A percentile compares a stretch with the other conserved stretches of the same genome.
These are phyloP conservation scores for Ophiostoma sp. DNA, from an alignment of 2,329 filamentous ascomycete genomes.

Conservation along the genomic window DNA sequence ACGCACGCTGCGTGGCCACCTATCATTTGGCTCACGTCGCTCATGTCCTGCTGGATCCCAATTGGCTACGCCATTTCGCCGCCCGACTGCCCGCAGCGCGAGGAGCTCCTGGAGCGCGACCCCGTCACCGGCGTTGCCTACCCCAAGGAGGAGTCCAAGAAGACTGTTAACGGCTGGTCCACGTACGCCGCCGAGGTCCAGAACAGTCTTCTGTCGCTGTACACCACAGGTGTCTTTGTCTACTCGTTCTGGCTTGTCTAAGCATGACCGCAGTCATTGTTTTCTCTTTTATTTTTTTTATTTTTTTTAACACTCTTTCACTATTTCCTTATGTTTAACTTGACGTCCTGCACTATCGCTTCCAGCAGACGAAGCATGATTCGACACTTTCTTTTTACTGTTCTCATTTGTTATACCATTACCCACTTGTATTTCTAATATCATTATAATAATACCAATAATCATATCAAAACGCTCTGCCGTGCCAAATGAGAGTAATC, in stretches of 20 bases:
- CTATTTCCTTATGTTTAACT: background rate
- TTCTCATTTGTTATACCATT: background rate
- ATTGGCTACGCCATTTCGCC: conserved; percentile 58
- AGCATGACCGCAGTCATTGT: background rate
- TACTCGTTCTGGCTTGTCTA: conserved; percentile 3
- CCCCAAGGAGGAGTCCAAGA: conserved; percentile 41
- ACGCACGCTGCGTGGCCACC: conserved; percentile 61
- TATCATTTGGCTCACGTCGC: conserved; percentile 41
- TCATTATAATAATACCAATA: background rate
- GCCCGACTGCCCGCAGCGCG: conserved; percentile 40
- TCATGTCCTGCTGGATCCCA: conserved; percentile 55
- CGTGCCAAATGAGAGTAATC: too few species aligned
- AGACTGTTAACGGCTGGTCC: conserved; percentile 38
- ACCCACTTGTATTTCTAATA: background rate
- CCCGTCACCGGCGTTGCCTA: conserved; percentile 49
- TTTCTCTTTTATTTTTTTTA: background rate
- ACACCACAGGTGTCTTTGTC: conserved; percentile 36
- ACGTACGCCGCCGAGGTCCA: conserved; percentile 51
- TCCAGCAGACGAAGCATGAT: background rate
- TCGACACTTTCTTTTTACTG: too few species aligned
- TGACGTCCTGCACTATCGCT: background rate
- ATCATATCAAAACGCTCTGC: background rate
- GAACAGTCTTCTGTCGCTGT: conserved; percentile 47
- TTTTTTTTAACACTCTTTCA: background rate
- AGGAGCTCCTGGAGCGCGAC: conserved; percentile 50